Percentiles rank a stretch among this genome's conserved stretches.
These are phyloP conservation scores for Pezicula carpinea DNA, from an alignment of 2,329 filamentous ascomycete genomes.

Conservation along the genomic window DNA sequence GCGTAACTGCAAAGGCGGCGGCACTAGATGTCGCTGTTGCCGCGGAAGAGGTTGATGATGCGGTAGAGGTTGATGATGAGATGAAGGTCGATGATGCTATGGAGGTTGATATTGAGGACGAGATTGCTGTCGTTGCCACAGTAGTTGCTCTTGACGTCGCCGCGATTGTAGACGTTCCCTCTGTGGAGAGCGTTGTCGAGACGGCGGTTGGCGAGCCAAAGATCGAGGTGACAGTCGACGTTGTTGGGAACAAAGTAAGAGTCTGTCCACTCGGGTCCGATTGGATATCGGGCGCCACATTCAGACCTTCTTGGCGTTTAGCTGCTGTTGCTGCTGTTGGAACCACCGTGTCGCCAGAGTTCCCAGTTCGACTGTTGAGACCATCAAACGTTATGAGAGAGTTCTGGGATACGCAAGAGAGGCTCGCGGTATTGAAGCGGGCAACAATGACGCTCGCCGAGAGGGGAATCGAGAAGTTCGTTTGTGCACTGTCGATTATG, in stretches of 20 bases:
- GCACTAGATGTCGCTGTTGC: slow-evolving; percentile 17
- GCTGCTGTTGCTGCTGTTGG: slow-evolving; percentile 3
- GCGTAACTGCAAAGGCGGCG: slow-evolving; percentile 43
- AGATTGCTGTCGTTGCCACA: slow-evolving; percentile 7
- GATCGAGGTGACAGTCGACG: background rate
- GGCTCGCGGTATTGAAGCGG: slow-evolving; percentile 67
- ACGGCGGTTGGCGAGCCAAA: slow-evolving; percentile 1
- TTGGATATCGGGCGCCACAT: no score
- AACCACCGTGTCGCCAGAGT: slow-evolving; percentile 10
- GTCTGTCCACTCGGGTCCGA: background rate
- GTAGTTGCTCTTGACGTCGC: slow-evolving; percentile 6
- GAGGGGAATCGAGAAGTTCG: slow-evolving; percentile 73
- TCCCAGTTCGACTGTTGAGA: slow-evolving; percentile 15
- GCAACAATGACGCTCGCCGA: slow-evolving; percentile 65
- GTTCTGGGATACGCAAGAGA: slow-evolving; percentile 83
- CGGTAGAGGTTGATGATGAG: slow-evolving; percentile 8
- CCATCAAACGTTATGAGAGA: slow-evolving; percentile 81
- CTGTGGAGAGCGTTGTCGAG: slow-evolving; percentile 2
- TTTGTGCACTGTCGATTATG: slow-evolving; percentile 59
- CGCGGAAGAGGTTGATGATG: slow-evolving; percentile 11
- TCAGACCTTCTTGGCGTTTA: slow-evolving; percentile 1
- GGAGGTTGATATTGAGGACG: slow-evolving; percentile 10
- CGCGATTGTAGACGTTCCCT: slow-evolving; percentile 2
- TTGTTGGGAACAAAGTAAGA: background rate
- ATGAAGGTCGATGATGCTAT: slow-evolving; percentile 13